Percentiles rank a stretch among this genome's conserved stretches.
phyloP scores from a whole-genome alignment of 176 grass and related monocot species.

The Poa pratensis region DNA sequence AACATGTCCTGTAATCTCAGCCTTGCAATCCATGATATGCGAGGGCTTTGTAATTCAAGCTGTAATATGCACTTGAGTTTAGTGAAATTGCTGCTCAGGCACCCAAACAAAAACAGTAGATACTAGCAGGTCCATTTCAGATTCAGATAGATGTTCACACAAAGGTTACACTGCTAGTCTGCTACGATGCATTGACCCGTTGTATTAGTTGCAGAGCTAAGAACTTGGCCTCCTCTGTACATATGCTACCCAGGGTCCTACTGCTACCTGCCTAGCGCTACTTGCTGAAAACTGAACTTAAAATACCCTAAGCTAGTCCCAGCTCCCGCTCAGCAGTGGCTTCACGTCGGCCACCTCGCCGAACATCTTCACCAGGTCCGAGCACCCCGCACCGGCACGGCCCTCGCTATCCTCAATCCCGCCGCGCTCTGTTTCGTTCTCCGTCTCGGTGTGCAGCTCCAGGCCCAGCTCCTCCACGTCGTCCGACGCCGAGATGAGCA shows the following conservation, averaged over 20 bases:
- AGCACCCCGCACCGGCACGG: constrained; percentile 36
- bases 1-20: too few species aligned
- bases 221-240: neutral
- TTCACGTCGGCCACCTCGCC: constrained; percentile 65
- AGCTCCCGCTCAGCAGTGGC: constrained; percentile 75
- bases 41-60: too few species aligned
- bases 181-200: neutral
- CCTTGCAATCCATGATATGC: too few species aligned
- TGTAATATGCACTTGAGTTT: too few species aligned
- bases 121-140: too few species aligned
- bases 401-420: neutral
- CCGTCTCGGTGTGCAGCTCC: constrained; percentile 61
- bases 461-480: constrained; percentile 81
- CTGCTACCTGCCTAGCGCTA: neutral
- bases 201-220: neutral
- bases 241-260: neutral
- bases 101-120: too few species aligned
- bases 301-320: constrained; percentile 43
- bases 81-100: too few species aligned
- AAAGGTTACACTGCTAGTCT: neutral
- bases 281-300: neutral
- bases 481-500: constrained; percentile 81
- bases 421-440: neutral
- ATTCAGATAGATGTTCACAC: neutral
- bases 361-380: constrained; percentile 76